Evolutionary conservation across 2,329 filamentous ascomycete genomes (phyloP).

Genomic region (Pseudonectria buxi): DNA sequence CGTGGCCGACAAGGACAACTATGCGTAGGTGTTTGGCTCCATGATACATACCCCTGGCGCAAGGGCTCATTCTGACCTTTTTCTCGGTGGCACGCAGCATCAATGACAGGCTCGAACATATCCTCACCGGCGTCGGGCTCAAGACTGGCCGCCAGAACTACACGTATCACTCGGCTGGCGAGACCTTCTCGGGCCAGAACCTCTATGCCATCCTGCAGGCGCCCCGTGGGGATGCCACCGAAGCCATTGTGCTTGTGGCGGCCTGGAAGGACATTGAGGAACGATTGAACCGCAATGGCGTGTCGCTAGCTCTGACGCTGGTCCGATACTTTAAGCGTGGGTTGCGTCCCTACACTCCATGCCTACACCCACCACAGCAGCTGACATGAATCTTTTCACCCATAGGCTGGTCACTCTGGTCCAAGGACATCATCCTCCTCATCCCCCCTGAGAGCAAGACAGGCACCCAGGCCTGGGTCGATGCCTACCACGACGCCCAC

Average conservation of each 20-base stretch:
- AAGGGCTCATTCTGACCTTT: conserved; percentile 1
- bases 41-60: too few relatives aligned
- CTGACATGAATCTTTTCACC: too few relatives aligned
- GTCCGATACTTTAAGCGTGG: conserved; percentile 87
- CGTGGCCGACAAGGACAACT: conserved; percentile 47
- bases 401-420: conserved; percentile 89
- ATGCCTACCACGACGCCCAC: conserved; percentile 92
- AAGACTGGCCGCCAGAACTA: conserved; percentile 88
- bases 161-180: conserved; percentile 72
- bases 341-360: conserved; percentile 13
- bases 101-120: conserved; percentile 65
- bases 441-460: conserved; percentile 83
- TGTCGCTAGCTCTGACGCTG: conserved; percentile 78
- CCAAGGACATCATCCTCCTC: conserved; percentile 93
- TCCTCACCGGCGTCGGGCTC: conserved; percentile 72
- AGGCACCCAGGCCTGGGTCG: conserved; percentile 93
- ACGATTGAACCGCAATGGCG: conserved; percentile 76
- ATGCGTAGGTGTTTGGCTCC: conserved; percentile 42
- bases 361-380: conserved; percentile 15
- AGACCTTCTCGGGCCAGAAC: conserved; percentile 74
- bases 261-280: conserved; percentile 79
- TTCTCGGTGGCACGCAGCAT: conserved; percentile 33
- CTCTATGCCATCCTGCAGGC: conserved; percentile 90
- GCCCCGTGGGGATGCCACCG: conserved; percentile 89
- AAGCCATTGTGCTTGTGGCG: conserved; percentile 88